Evolutionary conservation across 2,329 filamentous ascomycete genomes (phyloP).

Genomic region (Corinectria fuckeliana): DNA sequence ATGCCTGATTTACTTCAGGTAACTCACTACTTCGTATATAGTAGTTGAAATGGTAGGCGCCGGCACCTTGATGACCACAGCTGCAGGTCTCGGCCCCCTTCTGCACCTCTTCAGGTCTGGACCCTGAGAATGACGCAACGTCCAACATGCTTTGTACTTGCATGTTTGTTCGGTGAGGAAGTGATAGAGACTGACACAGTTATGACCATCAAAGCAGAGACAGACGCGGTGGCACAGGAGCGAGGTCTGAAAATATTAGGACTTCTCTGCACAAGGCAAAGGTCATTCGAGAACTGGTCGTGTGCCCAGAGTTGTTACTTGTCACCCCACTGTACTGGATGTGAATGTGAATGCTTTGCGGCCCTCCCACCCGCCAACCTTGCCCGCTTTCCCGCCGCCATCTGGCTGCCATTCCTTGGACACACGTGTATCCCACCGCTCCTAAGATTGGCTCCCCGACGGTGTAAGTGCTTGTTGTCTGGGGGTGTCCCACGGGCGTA

Average conservation of each 20-base stretch:
- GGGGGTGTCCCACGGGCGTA: neutral
- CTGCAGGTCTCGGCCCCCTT: conserved; percentile 4
- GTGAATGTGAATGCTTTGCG: neutral
- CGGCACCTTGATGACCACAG: conserved; percentile 32
- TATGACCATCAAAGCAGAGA: no score
- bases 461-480: neutral
- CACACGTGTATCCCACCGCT: conserved; percentile 35
- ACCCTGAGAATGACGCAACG: conserved; percentile 25
- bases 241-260: neutral
- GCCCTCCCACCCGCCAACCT: neutral
- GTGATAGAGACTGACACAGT: neutral
- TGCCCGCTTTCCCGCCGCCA: conserved; percentile 14
- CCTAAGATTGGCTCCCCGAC: conserved; percentile 33
- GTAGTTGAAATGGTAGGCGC: conserved; percentile 1
- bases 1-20: no score
- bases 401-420: conserved; percentile 14
- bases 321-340: neutral
- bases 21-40: no score
- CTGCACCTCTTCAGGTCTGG: conserved; percentile 3
- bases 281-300: conserved; percentile 18
- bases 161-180: neutral
- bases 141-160: neutral
- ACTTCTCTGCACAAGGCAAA: neutral
- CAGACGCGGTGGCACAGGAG: neutral
- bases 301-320: conserved; percentile 18